phyloP scores from a whole-genome alignment of 2,329 filamentous ascomycete genomes.

The Arthroderma sp. region DNA sequence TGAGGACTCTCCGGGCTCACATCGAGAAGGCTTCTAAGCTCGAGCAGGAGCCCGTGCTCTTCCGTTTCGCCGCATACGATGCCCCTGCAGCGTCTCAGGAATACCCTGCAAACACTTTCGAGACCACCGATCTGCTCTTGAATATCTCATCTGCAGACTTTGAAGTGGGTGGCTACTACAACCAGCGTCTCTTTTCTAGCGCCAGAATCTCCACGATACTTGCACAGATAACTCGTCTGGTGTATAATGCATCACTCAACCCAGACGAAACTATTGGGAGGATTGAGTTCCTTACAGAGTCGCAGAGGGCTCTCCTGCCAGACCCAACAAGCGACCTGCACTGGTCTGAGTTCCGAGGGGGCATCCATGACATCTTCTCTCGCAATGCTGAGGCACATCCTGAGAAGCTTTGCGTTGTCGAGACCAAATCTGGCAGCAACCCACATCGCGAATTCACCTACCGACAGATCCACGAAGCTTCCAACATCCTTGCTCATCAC shows the following conservation, averaged over 20 bases:
- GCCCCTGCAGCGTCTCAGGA: constrained; percentile 32
- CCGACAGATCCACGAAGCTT: constrained; percentile 70
- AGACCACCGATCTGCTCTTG: constrained; percentile 33
- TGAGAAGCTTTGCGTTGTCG: constrained; percentile 55
- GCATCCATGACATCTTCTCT: constrained; percentile 17
- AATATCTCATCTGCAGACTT: constrained; percentile 23
- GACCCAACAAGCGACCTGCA: constrained; percentile 35
- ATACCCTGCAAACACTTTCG: constrained; percentile 33
- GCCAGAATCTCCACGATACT: constrained; percentile 34
- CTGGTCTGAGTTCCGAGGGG: constrained; percentile 35
- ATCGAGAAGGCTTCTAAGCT: constrained; percentile 32
- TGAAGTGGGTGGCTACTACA: constrained; percentile 33
- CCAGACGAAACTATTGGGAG: constrained; percentile 32
- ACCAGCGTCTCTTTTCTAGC: constrained; percentile 37
- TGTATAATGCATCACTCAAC: constrained; percentile 30
- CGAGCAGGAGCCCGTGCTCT: constrained; percentile 31
- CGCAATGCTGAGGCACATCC: constrained; percentile 51
- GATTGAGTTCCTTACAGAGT: constrained; percentile 29
- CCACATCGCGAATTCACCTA: constrained; percentile 66
- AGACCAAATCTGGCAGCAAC: constrained; percentile 43
- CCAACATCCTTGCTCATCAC: constrained; percentile 69
- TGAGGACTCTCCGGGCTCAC: constrained; percentile 30
- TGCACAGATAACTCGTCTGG: constrained; percentile 32
- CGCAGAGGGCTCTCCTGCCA: constrained; percentile 20
- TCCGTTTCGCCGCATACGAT: constrained; percentile 38